Base-by-base conservation (phyloP, 1,139 yeast genomes). In the Lodderomyces pseudojiufengensis region DNA sequence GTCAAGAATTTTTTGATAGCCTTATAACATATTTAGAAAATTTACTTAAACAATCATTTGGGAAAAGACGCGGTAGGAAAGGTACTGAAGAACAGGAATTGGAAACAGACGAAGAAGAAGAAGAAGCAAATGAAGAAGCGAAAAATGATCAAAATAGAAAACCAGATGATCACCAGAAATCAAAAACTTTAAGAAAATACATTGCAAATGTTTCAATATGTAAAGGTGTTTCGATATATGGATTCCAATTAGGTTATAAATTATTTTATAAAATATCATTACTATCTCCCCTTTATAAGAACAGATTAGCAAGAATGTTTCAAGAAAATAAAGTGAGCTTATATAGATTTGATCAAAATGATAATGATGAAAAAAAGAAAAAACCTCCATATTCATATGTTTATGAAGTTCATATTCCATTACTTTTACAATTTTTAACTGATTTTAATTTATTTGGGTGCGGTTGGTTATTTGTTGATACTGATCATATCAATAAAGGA, bases 401-500 rank as follows among this genome's bases (percentile, higher is more conserved):
- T 1, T 85, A 68, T 51, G 98, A 92, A 50, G 70, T 90, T 0
- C 97, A 92, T 52, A 69, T 92, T 9, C 94, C 96, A 0, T 81
- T 67, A 49, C 54, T 76, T 1, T 57, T 87, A 13, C 97, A 92
- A 51, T 87, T 92, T 52, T 58, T 86, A 27, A 69, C 86, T 0
- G 98, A 94, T 52, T 87, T 73, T 57, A 90, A 90, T 51, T 59
- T 90, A 26, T 86, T 73, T 55, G 95, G 96, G 1, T 86, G 97
- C 56, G 81, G 83, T 5, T 84, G 94, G 88, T 44, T 92, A 25
- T 62, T 69, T 15, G 37, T 73, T 40, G 40, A 46, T 23, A 36
- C 50, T 9, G 38, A 42, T 14, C 31, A 27, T 25, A 29, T 36
- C 8, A 25, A 13, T 8, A 24, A 30, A 6, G 39, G 37, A 14